These are phyloP conservation scores for Prototheca wickerhamii DNA, from an alignment of 163 green algal genomes.

Conservation along the genomic window DNA sequence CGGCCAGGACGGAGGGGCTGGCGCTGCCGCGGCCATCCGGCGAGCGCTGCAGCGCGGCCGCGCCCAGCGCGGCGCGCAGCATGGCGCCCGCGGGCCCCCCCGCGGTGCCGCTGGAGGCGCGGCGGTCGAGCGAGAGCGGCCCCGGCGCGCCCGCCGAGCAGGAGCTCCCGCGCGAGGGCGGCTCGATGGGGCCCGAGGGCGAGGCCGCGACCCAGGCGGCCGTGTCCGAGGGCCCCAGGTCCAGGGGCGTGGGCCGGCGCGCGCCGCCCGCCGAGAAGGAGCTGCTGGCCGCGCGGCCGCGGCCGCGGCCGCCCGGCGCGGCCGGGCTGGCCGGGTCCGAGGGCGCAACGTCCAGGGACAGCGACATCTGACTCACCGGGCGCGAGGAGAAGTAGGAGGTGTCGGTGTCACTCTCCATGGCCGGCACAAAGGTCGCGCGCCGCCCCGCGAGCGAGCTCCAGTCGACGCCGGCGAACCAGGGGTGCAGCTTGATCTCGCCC, in stretches of 20 bases:
- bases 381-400: conserved; percentile 61
- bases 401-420: conserved; percentile 50
- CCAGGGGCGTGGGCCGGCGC: not conserved
- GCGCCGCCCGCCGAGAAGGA: conserved; percentile 2
- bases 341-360: conserved; percentile 25
- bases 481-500: conserved; percentile 71
- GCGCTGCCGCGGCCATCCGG: too few species aligned
- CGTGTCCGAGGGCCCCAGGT: conserved; percentile 1
- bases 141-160: conserved; percentile 1
- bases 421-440: conserved; percentile 75
- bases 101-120: not conserved
- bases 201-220: conserved; percentile 1
- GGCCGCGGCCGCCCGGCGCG: not conserved
- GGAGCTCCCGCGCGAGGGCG: not conserved
- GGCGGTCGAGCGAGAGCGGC: not conserved
- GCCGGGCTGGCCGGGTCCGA: conserved; percentile 1
- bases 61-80: too few species aligned
- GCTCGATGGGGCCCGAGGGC: not conserved
- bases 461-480: conserved; percentile 72
- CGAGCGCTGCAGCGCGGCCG: too few species aligned
- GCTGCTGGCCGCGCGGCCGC: not conserved
- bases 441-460: conserved; percentile 56
- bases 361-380: conserved; percentile 19
- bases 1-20: too few species aligned
- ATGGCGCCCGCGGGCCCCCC: too few species aligned